Evolutionary conservation across 345 rosid species (phyloP), one percentile per base, ranked within the genome.

Genomic region (Populus tremula): DNA sequence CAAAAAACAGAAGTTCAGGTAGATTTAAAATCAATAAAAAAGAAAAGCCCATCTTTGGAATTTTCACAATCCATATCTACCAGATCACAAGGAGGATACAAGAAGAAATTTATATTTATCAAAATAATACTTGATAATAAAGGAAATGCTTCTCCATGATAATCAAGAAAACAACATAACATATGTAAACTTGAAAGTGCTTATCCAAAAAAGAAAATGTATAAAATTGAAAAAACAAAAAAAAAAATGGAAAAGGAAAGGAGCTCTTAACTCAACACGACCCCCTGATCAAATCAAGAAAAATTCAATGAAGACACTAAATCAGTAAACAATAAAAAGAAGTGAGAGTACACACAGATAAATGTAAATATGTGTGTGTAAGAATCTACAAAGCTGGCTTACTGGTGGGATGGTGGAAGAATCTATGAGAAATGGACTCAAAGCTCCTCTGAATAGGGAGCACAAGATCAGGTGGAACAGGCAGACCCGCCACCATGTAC

Each of bases 401-500:
- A 88, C 91, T 77, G 61, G 85, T 75, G 62, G 89, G 84, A 70
- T 86, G 89, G 77, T 86, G 86, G 81, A 86, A 82, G 82, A 84
- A 88, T 63, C 82, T 75, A 80, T 81, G 87, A 77, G 91, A 82
- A 81, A 88, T 76, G 72, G 91, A 84, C 59, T 84, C 85, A 72
- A 82, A 86, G 78, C 88, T 83, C 71, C 85, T 88, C 78, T 88
- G 89, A 59, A 88, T 85, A 50, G 88, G 88, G 70, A 88, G 81
- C 20, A 88, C 80, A 71, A 88, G 89, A 82, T 88, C 88, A 82
- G 86, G 85, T 61, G 91, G 89, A 56, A 88, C 87, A 77, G 88
- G 91, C 71, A 88, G 67, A 75, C 91, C 91, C 38, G 91, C 89
- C 79, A 80, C 62, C 91, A 88, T 82, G 79, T 86, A 88, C 86